These are phyloP conservation scores for Populus tremula DNA, from an alignment of 345 rosid species.

Conservation along the genomic window DNA sequence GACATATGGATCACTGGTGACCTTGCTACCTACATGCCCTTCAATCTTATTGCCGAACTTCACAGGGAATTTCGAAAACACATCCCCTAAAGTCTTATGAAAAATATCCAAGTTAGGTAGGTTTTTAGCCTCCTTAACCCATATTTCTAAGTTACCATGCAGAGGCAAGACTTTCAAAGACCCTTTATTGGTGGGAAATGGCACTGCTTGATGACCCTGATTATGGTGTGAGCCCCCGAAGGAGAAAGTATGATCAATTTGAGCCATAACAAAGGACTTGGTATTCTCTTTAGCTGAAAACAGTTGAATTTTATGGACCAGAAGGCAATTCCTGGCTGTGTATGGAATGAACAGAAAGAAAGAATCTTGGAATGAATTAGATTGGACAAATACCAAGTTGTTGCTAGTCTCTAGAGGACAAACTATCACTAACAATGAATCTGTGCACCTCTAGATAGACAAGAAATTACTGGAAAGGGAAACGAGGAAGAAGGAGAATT, in stretches of 20 bases:
- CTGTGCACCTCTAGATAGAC: neutral
- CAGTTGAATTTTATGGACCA: neutral
- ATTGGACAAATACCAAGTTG: slow-evolving; percentile 10
- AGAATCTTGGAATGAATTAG: neutral
- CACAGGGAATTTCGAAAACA: slow-evolving; percentile 45
- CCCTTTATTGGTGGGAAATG: slow-evolving; percentile 51
- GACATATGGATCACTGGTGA: slow-evolving; percentile 90
- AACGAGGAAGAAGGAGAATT: neutral
- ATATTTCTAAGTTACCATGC: slow-evolving; percentile 83
- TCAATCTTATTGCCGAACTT: slow-evolving; percentile 53
- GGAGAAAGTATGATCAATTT: slow-evolving; percentile 47
- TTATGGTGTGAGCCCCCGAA: slow-evolving; percentile 68
- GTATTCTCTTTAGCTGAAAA: neutral
- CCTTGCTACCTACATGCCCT: slow-evolving; percentile 45
- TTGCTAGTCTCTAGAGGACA: neutral
- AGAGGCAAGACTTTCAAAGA: slow-evolving; percentile 53
- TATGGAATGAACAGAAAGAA: neutral
- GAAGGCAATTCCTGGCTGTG: too few species aligned
- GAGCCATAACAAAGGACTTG: slow-evolving; percentile 37
- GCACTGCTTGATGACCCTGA: slow-evolving; percentile 50
- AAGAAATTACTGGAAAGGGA: neutral
- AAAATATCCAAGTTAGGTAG: slow-evolving; percentile 89
- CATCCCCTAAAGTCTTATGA: slow-evolving; percentile 61
- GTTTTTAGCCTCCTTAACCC: slow-evolving; percentile 78
- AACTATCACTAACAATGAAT: neutral